A percentile compares a stretch with the other conserved stretches of the same genome.
These are phyloP conservation scores for Glycyrrhiza uralensis DNA, from an alignment of 306 rosid species.

Conservation along the genomic window DNA sequence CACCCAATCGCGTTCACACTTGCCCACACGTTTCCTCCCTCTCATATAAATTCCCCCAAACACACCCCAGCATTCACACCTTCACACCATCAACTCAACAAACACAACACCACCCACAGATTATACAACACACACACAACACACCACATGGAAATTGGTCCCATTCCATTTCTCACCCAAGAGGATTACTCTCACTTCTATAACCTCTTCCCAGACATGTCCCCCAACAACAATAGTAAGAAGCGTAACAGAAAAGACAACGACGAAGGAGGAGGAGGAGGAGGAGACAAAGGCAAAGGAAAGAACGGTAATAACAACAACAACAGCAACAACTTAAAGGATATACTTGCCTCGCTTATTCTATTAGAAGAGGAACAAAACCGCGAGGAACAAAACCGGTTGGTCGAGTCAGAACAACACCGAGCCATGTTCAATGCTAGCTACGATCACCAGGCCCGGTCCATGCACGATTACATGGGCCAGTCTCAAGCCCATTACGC, in stretches of 20 bases:
- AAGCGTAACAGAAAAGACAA: slow-evolving; percentile 34
- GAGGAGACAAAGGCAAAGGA: background rate
- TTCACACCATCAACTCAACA: background rate
- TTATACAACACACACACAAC: background rate
- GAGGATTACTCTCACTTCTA: slow-evolving; percentile 47
- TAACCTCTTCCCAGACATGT: slow-evolving; percentile 36
- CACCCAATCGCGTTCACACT: slow-evolving; percentile 54
- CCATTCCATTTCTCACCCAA: slow-evolving; percentile 41
- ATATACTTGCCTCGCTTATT: slow-evolving; percentile 42
- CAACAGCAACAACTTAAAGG: background rate
- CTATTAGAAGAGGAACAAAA: slow-evolving; percentile 55
- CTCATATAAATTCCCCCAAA: background rate
- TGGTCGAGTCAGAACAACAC: slow-evolving; percentile 25
- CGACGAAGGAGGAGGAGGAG: background rate
- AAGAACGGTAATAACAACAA: background rate
- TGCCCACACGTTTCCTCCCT: slow-evolving; percentile 43
- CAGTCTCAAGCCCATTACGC: slow-evolving; percentile 31
- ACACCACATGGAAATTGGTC: slow-evolving; percentile 48
- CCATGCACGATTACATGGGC: slow-evolving; percentile 39
- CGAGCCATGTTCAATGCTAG: slow-evolving; percentile 17
- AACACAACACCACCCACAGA: too few relatives aligned
- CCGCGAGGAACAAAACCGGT: slow-evolving; percentile 30
- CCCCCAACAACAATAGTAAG: slow-evolving; percentile 10
- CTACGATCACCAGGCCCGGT: slow-evolving; percentile 27
- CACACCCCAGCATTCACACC: slow-evolving; percentile 38